Base-by-base conservation (phyloP, 1,139 yeast species). In the Saccharomyces hybrid region DNA sequence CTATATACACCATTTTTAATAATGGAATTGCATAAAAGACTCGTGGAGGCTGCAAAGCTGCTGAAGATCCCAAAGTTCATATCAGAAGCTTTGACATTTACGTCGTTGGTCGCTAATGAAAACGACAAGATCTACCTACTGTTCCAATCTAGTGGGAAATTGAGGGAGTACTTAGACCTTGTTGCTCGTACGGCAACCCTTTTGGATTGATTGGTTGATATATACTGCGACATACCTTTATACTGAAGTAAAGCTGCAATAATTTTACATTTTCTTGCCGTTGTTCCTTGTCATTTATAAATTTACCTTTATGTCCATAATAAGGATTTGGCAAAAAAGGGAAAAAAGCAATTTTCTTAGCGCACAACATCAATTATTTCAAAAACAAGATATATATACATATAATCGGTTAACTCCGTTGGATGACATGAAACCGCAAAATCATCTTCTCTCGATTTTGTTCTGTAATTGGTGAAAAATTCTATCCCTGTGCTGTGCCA, bases 1-100 rank as follows among this genome's bases (percentile, higher is more conserved):
- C 70, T 84, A 23, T 89, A 88, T 68, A 78, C 88, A n/a, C 96
- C 97, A 19, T 81, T 79, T 60, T 70, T 88, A 54, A 75, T 88
- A 38, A 80, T 85, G 54, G 87, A 84, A 59, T 72, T 86, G 49
- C 79, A 83, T 55, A 75, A 77, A 50, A 78, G 83, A 7, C 77
- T 81, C 59, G 78, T 81, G n/a, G 71, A 69, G 32, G 75, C 76
- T 2, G 65, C 70, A 29, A 62, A 70, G 34, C 68, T 72, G 5
- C 65, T 73, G 42, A 62, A 62, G 11, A 71, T 73, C 46, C 63
- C 67, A 32, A 65, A 63, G 48, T 77, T 70, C 56, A 68, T 84
- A 60, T 72, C 71, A 49, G 78, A 77, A 53, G 91, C 90, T 0
- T 76, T 82, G 52, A 76, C 77, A 6, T 72, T 88, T 60, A 78